Percentiles rank a stretch among this genome's conserved stretches.
Conservation (phyloP, 176 grass and related monocot genomes). For the Olyra latifolia region DNA sequence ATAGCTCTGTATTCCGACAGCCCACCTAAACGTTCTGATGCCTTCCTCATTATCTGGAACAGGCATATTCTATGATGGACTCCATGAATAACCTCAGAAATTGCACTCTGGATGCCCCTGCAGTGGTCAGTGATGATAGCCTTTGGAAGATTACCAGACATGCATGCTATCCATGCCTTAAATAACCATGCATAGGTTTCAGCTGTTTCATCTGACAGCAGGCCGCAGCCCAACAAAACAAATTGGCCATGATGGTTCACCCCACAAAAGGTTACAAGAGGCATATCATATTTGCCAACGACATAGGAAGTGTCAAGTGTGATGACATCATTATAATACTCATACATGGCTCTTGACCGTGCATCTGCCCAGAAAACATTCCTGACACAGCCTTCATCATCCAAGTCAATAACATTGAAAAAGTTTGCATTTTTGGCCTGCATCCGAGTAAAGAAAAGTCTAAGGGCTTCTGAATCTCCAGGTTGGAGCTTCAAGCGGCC, state of each 20-base stretch:
- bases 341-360: conserved; percentile 74
- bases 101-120: conserved; percentile 71
- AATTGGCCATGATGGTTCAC: conserved; percentile 92
- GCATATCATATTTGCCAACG: conserved; percentile 74
- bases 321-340: conserved; percentile 81
- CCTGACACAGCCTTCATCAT: conserved; percentile 69
- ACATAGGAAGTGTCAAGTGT: conserved; percentile 82
- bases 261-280: conserved; percentile 83
- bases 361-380: conserved; percentile 94
- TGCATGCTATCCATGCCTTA: conserved; percentile 95
- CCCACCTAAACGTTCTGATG: conserved; percentile 64
- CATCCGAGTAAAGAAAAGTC: conserved; percentile 92
- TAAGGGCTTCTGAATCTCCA: conserved; percentile 84
- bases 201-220: conserved; percentile 79
- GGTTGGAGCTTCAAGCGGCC: conserved; percentile 68
- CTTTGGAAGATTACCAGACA: conserved; percentile 80
- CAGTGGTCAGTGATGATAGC: conserved; percentile 82
- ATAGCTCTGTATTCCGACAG: conserved; percentile 78
- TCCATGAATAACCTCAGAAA: conserved; percentile 76
- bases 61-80: conserved; percentile 82
- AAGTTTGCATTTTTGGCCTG: conserved; percentile 94
- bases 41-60: conserved; percentile 88
- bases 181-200: conserved; percentile 89
- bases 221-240: conserved; percentile 72
- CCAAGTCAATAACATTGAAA: conserved; percentile 84